Conservation (phyloP, 2,329 filamentous ascomycete genomes). For the Endoconidiophora laricicola region DNA sequence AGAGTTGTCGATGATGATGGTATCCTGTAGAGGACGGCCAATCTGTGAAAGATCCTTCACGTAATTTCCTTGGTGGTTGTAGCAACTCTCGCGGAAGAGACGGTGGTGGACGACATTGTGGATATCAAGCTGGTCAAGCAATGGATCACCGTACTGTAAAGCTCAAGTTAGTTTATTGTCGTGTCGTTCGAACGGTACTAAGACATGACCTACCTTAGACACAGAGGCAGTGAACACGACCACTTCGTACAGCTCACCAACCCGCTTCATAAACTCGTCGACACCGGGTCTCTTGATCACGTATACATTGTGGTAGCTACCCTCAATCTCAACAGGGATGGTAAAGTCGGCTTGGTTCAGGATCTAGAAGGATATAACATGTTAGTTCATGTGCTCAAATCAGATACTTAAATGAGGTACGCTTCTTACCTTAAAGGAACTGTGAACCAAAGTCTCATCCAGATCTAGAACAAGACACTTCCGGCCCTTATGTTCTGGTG, state of each 20-base stretch:
- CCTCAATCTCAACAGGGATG: slow-evolving; percentile 96
- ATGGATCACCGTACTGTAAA: slow-evolving; percentile 75
- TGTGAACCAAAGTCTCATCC: slow-evolving; percentile 93
- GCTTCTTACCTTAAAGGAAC: slow-evolving; percentile 76
- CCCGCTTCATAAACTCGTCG: slow-evolving; percentile 96
- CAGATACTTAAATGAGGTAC: neutral
- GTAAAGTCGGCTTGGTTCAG: slow-evolving; percentile 97
- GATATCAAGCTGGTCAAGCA: slow-evolving; percentile 92
- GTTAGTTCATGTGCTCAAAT: neutral
- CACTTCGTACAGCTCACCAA: slow-evolving; percentile 94
- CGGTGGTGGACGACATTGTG: slow-evolving; percentile 93
- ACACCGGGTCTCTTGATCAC: slow-evolving; percentile 98
- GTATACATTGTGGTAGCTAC: slow-evolving; percentile 97
- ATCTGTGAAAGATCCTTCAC: slow-evolving; percentile 98
- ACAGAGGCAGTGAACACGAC: slow-evolving; percentile 98
- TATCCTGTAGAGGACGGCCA: slow-evolving; percentile 86
- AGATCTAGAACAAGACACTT: slow-evolving; percentile 93
- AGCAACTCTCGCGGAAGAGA: slow-evolving; percentile 94
- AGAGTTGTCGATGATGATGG: slow-evolving; percentile 99
- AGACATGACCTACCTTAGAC: slow-evolving; percentile 56
- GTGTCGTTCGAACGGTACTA: slow-evolving; percentile 14
- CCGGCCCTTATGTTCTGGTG: slow-evolving; percentile 63
- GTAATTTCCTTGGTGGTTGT: slow-evolving; percentile 98
- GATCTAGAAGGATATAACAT: slow-evolving; percentile 40
- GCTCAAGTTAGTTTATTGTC: slow-evolving; percentile 14